Evolutionary conservation across 2,329 filamentous ascomycete species (phyloP).

Genomic region (Xylariaceae sp.): DNA sequence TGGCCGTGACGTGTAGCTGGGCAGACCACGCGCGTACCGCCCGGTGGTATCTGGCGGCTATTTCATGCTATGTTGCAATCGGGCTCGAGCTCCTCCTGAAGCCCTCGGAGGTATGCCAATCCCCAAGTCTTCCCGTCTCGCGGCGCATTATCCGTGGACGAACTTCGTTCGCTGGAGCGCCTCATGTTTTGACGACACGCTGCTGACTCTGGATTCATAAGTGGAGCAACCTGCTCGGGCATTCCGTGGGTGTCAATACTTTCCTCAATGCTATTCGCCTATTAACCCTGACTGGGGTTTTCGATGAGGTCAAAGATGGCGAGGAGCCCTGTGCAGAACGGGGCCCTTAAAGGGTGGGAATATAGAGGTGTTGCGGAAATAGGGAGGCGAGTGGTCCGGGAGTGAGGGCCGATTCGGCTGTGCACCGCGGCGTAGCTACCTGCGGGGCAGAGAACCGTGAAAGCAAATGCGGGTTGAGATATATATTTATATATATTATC

Average conservation of each 20-base stretch:
- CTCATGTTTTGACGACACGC: not conserved
- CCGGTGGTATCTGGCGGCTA: slow-evolving; percentile 28
- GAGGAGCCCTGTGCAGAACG: slow-evolving; percentile 6
- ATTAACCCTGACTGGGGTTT: slow-evolving; percentile 28
- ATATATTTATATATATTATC: slow-evolving; percentile 26
- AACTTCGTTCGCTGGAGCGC: not conserved
- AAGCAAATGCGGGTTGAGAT: not conserved
- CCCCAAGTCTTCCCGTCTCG: not conserved
- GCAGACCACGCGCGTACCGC: slow-evolving; percentile 26
- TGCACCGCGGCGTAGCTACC: not conserved
- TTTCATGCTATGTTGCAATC: slow-evolving; percentile 31
- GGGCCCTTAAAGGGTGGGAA: not conserved
- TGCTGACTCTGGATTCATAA: slow-evolving; percentile 1
- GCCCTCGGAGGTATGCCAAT: slow-evolving; percentile 7
- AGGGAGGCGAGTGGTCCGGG: not conserved
- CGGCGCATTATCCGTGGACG: too few species aligned
- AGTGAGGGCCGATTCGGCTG: not conserved
- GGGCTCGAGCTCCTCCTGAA: slow-evolving; percentile 29
- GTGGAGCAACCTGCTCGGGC: slow-evolving; percentile 34
- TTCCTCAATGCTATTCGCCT: slow-evolving; percentile 30
- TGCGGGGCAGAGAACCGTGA: not conserved
- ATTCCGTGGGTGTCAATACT: slow-evolving; percentile 27
- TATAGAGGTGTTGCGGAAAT: not conserved
- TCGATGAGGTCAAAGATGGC: slow-evolving; percentile 23
- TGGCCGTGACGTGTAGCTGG: slow-evolving; percentile 32